Evolutionary conservation across 805 yeast species (phyloP), one percentile per base, ranked within the genome.

Genomic region (Sugiyamaella americana): DNA sequence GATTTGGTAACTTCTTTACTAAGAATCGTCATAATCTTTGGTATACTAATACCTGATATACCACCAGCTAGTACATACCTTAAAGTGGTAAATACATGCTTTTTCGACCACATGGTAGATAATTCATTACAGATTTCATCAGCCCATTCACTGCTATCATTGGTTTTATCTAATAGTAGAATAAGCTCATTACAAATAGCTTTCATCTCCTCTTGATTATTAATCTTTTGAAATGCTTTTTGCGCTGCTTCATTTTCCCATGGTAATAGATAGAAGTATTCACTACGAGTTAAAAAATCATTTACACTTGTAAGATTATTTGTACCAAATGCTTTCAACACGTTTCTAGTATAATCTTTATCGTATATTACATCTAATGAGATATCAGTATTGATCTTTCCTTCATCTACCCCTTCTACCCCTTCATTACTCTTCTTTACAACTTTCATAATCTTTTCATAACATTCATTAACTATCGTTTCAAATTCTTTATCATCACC

Each of bases 61-160:
- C 80, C 76, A 0, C 86, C 94, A 11, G 86, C 73, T 20, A 87
- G 60, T 0, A 89, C 89, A 53, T 71, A 80, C 47, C 96, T 69
- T 11, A 85, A 57, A 0, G 79, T 56, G 54, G 76, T 78, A 58
- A 77, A 84, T 1, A 84, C 62, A 17, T 47, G 39, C 35, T 54
- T 55, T 40, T 57, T 56, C 17, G 53, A 29, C 37, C 32, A 35
- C 18, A 8, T 26, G 32, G 8, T 26, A 26, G 37, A 35, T 10
- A 35, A 16, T 17, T 35, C 37, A 5, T 35, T 17, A 21, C 20
- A 13, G 18, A 10, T 13, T 5, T 11, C 11, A 16, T 35, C 37
- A 35, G 37, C 37, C 20, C 20, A 35, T 35, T 5, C 5, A 10
- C 11, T 6, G 18, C 10, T 5, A 5, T 5, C 20, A 21, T 35